A percentile compares a stretch with the other conserved stretches of the same genome.
Evolutionary conservation across 2,329 filamentous ascomycete genomes (phyloP).

Genomic region (Geosmithia putterillii): DNA sequence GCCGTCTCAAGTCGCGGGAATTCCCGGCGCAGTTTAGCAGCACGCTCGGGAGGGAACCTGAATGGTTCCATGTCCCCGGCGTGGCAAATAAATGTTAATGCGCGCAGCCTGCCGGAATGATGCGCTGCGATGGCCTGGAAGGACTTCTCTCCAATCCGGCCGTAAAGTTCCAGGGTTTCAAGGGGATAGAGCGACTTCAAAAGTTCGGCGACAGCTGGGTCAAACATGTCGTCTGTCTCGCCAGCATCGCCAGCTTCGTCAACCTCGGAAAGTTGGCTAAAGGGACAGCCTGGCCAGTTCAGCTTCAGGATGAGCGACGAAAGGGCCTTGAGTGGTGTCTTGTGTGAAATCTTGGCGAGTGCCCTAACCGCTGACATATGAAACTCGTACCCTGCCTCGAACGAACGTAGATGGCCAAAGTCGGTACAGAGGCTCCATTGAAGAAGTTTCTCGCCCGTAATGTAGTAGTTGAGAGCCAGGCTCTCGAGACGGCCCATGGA

Average conservation of each 20-base stretch:
- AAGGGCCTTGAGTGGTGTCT: not conserved
- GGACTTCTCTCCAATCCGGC: not conserved
- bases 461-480: not conserved
- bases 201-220: not conserved
- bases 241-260: too few species aligned
- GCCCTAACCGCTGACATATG: not conserved
- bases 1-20: not conserved
- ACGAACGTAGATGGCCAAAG: not conserved
- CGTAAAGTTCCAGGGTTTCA: not conserved
- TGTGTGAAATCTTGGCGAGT: not conserved
- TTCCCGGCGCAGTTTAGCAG: not conserved
- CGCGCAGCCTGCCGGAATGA: not conserved
- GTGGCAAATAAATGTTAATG: not conserved
- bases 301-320: not conserved
- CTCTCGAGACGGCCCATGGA: not conserved
- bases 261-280: not conserved
- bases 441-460: not conserved
- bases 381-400: not conserved
- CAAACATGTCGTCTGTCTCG: not conserved
- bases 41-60: not conserved
- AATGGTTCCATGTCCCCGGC: not conserved
- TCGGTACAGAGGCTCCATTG: not conserved
- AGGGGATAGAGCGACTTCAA: not conserved
- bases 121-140: not conserved
- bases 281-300: not conserved